Evolutionary conservation across 306 rosid species (phyloP), one percentile per base, ranked within the genome.

Genomic region (Abrus precatorius): DNA sequence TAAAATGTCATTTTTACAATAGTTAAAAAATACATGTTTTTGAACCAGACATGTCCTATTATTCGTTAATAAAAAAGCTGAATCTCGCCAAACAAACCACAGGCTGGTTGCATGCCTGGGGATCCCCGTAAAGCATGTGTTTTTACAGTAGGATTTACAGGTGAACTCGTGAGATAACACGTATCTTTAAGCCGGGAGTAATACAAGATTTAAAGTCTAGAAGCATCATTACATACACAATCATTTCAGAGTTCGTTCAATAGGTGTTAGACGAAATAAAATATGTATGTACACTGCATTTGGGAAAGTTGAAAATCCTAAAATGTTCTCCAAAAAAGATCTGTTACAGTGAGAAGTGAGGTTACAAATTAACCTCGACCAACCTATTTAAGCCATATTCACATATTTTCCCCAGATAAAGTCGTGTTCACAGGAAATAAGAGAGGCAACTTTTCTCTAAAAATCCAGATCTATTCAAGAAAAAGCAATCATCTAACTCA

Each of bases 231-330:
- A 57, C 38, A 77, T 41, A 36, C 43, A 65, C 1, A 36, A 76
- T 34, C 63, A 68, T 56, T 78, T 38, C 55, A 10, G 70, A 32
- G 12, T 10, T 82, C 45, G 45, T 55, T 70, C 45, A 45, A 57
- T 38, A 20, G 33, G 30, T 41, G 43, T 73, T 10, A 2, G 29
- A 27, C 12, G 5, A 44, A 61, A 50, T 43, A 68, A 64, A 7
- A 50, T 57, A 30, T 80, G 44, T 57, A 54, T 78, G 67, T 68
- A 68, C 70, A 73, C 1, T 20, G 85, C 49, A 72, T 9, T 70
- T 11, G 4, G n/a, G 36, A 53, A 34, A 44, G 53, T 36, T 34
- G 32, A 29, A 66, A 41, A 27, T 38, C 69, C 56, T 63, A 38
- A 3, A 28, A 33, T 40, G 52, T 76, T 71, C 47, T 32, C 1